Evolutionary conservation across 768 basidiomycete genomes (phyloP), one percentile per base, ranked within the genome.

Genomic region (Sarcodon aspratus): DNA sequence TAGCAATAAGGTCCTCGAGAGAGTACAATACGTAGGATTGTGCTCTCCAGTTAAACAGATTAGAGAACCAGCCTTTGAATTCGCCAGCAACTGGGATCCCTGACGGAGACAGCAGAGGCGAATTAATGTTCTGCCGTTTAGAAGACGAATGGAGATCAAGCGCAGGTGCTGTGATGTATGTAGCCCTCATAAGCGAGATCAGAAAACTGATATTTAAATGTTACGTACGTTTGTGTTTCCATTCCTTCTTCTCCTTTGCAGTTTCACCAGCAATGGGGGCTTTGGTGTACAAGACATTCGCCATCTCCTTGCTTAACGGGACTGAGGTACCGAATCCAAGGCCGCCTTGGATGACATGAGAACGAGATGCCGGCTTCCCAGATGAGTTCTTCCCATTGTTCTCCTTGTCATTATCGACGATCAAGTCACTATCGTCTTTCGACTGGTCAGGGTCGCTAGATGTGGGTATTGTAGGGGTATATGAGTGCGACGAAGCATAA

Each of bases 51-150:
- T 82, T 87, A 72, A 98, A 97, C 32, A 98, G 70, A 55, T 87
- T 95, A 17, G 90, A 88, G 66, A 98, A 94, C 94, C 94, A 96
- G 33, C 85, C 86, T 61, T 85, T 86, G 65, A 89, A 80, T 63
- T 89, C 87, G 50, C 82, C 82, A 11, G 85, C 82, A 9, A 79
- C 81, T 13, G 40, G 15, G 5, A 15, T 42, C 1, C 6, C 4
- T 9, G 40, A 27, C 15, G 40, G n/a, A 85, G 85, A 12, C 85
- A 79, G 7, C 76, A 68, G 38, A 79, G 62, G 44, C 63, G 67
- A 18, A 51, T 61, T 51, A 60, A 62, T 27, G 52, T 67, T 79
- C 50, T 60, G 61, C 0, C 58, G 52, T 9, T 17, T 21, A 21
- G 71, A 66, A 27, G 69, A 61, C 4, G 70, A 61, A 13, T 69